phyloP scores from a whole-genome alignment of 805 yeast genomes.

The Pichia gijzeniarum region DNA sequence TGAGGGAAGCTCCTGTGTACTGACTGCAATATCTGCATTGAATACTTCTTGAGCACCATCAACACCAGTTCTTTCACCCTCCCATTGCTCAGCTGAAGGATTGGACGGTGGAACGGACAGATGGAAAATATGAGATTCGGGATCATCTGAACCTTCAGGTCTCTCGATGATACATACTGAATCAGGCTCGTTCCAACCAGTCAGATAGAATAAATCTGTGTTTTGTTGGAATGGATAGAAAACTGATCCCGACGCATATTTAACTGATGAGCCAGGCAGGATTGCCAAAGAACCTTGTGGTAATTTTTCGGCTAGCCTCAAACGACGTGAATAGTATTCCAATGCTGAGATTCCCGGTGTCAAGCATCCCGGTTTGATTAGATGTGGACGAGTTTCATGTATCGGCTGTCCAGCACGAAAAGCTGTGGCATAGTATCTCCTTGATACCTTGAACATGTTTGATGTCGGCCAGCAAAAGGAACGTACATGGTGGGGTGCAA shows the following conservation, averaged over 20 bases:
- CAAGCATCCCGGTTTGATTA: constrained; percentile 67
- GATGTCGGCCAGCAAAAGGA: too few species aligned
- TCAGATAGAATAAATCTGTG: constrained; percentile 76
- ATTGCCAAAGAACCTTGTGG: constrained; percentile 66
- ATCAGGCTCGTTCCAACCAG: constrained; percentile 92
- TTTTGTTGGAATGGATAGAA: constrained; percentile 91
- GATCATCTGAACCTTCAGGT: constrained; percentile 44
- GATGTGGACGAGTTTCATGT: constrained; percentile 75
- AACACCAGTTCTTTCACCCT: constrained; percentile 85
- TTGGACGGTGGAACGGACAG: constrained; percentile 85
- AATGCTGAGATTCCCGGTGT: constrained; percentile 83
- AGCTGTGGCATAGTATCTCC: constrained; percentile 9
- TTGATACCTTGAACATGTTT: constrained; percentile 2
- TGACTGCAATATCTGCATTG: constrained; percentile 74
- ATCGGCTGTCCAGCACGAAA: constrained; percentile 71
- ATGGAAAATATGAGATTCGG: constrained; percentile 46
- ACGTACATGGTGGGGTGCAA: too few species aligned
- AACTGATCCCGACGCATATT: constrained; percentile 84
- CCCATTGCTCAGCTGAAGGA: constrained; percentile 81
- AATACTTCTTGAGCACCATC: constrained; percentile 77
- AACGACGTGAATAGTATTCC: constrained; percentile 74
- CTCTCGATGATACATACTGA: constrained; percentile 64
- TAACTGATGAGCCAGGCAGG: constrained; percentile 62
- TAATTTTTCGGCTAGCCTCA: constrained; percentile 47
- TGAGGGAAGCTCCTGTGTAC: constrained; percentile 37